Conservation (phyloP, 345 rosid species). For the Clausena lansium region DNA sequence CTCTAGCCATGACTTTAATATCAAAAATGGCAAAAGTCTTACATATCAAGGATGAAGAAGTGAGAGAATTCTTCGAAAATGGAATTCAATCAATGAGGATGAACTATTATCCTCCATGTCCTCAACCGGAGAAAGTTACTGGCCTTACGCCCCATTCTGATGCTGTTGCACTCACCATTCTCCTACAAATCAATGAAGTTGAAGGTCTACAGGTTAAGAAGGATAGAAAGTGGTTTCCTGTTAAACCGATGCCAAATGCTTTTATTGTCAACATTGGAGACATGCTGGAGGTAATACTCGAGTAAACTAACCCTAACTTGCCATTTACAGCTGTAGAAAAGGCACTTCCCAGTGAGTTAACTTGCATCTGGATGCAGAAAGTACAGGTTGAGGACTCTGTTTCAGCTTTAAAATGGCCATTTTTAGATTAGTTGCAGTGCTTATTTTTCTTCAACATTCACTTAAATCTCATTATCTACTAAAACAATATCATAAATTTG, state of each 20-base stretch:
- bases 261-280: conserved; percentile 11
- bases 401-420: background rate
- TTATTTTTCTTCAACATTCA: background rate
- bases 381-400: background rate
- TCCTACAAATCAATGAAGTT: too few relatives aligned
- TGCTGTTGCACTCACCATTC: too few relatives aligned
- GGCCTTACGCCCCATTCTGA: conserved; percentile 29
- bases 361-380: background rate
- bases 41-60: conserved; percentile 17
- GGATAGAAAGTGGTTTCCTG: conserved; percentile 33
- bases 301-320: background rate
- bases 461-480: too few relatives aligned
- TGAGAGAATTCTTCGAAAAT: conserved; percentile 22
- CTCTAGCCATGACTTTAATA: conserved; percentile 10
- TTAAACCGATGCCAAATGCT: conserved; percentile 31
- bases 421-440: background rate
- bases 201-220: conserved; percentile 13
- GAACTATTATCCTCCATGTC: conserved; percentile 43
- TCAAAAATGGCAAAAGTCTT: conserved; percentile 18
- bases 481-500: too few relatives aligned
- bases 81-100: conserved; percentile 8
- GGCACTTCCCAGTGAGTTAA: background rate
- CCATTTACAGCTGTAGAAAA: background rate
- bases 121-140: conserved; percentile 28
- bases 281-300: too few relatives aligned